phyloP scores from a whole-genome alignment of 169 alveolate species.

The Eimeria brunetti region DNA sequence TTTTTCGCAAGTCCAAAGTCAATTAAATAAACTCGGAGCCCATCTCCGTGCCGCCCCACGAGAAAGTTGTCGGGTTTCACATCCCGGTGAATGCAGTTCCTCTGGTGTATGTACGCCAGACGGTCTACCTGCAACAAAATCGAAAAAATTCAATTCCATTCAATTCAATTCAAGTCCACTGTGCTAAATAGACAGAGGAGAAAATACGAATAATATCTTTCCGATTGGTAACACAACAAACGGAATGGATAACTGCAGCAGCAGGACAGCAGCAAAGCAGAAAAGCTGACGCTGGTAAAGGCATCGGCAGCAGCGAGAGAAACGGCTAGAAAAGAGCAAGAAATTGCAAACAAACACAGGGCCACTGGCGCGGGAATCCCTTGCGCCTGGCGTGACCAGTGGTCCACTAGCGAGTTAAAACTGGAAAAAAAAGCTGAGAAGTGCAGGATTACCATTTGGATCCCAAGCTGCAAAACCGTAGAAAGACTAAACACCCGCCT shows the following conservation, averaged over 20 bases:
- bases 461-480: conserved; percentile 96
- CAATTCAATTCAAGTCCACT: too few relatives aligned
- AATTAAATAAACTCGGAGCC: conserved; percentile 89
- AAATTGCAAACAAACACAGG: not conserved
- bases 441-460: conserved; percentile 91
- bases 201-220: too few relatives aligned
- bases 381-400: not conserved
- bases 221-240: too few relatives aligned
- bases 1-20: conserved; percentile 97
- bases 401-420: too few relatives aligned
- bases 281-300: not conserved
- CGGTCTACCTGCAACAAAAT: conserved; percentile 68
- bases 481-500: conserved; percentile 94
- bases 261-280: not conserved
- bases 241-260: not conserved
- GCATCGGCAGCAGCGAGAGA: not conserved
- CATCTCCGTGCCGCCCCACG: conserved; percentile 88
- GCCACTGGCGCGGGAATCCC: too few relatives aligned
- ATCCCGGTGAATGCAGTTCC: conserved; percentile 91
- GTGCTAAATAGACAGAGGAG: too few relatives aligned
- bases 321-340: not conserved
- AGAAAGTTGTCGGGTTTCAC: conserved; percentile 95
- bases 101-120: conserved; percentile 87
- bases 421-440: too few relatives aligned
- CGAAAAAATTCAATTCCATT: too few relatives aligned